A percentile compares a stretch with the other conserved stretches of the same genome.
Conservation (phyloP, 2,329 filamentous ascomycete genomes). For the Pyrenophora graminea region DNA sequence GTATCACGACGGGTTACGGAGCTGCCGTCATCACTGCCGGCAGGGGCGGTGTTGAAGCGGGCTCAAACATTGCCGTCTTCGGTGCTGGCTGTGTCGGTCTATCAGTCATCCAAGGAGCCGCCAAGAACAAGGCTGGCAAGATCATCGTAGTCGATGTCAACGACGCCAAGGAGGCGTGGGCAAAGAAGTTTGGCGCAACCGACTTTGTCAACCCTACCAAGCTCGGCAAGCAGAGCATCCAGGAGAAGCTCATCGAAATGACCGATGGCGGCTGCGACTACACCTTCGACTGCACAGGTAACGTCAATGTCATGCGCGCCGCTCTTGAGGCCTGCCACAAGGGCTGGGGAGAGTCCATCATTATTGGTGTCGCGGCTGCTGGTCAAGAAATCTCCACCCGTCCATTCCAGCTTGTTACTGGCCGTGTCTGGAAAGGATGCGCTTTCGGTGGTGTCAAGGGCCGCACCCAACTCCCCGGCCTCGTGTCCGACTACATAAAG, state of each 20-base stretch:
- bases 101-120: slow-evolving; percentile 91
- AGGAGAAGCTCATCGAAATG: slow-evolving; percentile 94
- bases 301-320: slow-evolving; percentile 92
- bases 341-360: slow-evolving; percentile 97
- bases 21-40: slow-evolving; percentile 92
- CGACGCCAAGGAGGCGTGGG: slow-evolving; percentile 87
- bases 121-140: slow-evolving; percentile 77
- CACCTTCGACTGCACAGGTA: slow-evolving; percentile 98
- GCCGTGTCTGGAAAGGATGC: slow-evolving; percentile 96
- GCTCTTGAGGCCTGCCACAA: slow-evolving; percentile 98
- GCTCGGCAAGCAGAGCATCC: slow-evolving; percentile 70
- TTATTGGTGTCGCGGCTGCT: slow-evolving; percentile 95
- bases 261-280: slow-evolving; percentile 98
- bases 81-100: slow-evolving; percentile 95
- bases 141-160: slow-evolving; percentile 85
- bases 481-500: slow-evolving; percentile 87
- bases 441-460: slow-evolving; percentile 99
- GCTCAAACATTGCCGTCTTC: slow-evolving; percentile 88
- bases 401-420: slow-evolving; percentile 98
- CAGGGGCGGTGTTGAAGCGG: slow-evolving; percentile 71
- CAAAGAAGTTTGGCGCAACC: slow-evolving; percentile 91
- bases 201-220: slow-evolving; percentile 92
- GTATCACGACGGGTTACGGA: slow-evolving; percentile 98
- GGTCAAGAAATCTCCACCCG: slow-evolving; percentile 94
- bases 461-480: slow-evolving; percentile 82